These are phyloP conservation scores for Colletotrichum scovillei DNA, from an alignment of 2,329 filamentous ascomycete species.

Conservation along the genomic window DNA sequence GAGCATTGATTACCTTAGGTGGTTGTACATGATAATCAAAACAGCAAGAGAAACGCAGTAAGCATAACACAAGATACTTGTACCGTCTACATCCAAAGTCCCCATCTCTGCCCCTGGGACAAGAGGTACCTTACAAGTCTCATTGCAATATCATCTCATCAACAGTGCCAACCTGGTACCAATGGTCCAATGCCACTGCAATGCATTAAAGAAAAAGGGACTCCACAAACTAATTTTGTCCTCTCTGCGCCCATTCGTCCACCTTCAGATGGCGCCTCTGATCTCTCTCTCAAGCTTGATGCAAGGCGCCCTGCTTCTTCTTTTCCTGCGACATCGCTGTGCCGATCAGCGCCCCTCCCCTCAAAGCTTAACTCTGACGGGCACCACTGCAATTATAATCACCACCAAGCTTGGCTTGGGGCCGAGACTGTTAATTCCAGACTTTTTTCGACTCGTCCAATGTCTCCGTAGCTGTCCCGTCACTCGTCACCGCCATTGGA, in stretches of 20 bases:
- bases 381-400: neutral
- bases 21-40: neutral
- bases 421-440: neutral
- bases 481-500: slow-evolving; percentile 3
- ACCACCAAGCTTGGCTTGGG: neutral
- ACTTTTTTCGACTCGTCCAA: neutral
- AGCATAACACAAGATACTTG: neutral
- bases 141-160: slow-evolving; percentile 9
- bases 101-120: neutral
- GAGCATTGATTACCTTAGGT: neutral
- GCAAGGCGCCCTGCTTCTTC: neutral
- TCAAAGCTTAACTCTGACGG: slow-evolving; percentile 33
- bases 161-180: slow-evolving; percentile 7
- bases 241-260: slow-evolving; percentile 3
- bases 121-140: neutral
- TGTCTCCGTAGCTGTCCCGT: neutral
- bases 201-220: slow-evolving; percentile 16
- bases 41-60: neutral
- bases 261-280: slow-evolving; percentile 23
- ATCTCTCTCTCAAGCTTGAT: slow-evolving; percentile 3
- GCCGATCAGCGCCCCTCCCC: slow-evolving; percentile 29
- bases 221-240: slow-evolving; percentile 22
- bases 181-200: neutral
- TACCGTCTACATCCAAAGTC: neutral
- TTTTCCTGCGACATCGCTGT: slow-evolving; percentile 33